Base-by-base conservation (phyloP, 345 rosid genomes). In the Schrenkiella parvula region DNA sequence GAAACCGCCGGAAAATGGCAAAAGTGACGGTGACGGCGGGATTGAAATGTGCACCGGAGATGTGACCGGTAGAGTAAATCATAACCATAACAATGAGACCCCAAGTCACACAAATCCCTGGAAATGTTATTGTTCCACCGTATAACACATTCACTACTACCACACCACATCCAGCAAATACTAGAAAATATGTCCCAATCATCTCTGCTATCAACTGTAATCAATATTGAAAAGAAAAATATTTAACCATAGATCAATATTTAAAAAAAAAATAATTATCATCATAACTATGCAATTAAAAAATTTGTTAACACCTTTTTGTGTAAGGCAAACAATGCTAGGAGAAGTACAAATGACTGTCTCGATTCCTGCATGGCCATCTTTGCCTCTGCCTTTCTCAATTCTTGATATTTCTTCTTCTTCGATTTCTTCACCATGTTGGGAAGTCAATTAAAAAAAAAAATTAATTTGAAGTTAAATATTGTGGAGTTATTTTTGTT, bases 1-100 rank as follows among this genome's bases (percentile, higher is more conserved):
- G 90, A 32, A 89, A 85, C 6, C 82, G 80, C 6, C 85, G 72
- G 52, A 86, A 85, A 76, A 85, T 23, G 4, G 95, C 87, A 2
- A 79, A 81, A 21, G 91, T 71, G 42, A 92, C 17, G 34, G 98
- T 88, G 41, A 92, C 92, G 3, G 92, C 89, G 0, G 89, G 93
- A 29, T 91, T 86, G 63, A 91, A 85, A 83, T 91, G 93, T 21
- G 90, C 98, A 8, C 96, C 96, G 19, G 98, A 92, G 18, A 89
- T 82, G 71, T 88, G 95, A 57, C 92, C 92, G 1, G 82, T 68
- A 7, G 95, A 77, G 51, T 88, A 89, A 12, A 88, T 43, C 90
- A 92, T 84, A 15, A 88, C 92, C 90, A 84, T 86, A 3, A 88
- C 87, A 52, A 88, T 87, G 6, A 88, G 78, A 41, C 96, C 92